Base-by-base conservation (phyloP, 805 yeast genomes). In the Metschnikowia corniflorae region DNA sequence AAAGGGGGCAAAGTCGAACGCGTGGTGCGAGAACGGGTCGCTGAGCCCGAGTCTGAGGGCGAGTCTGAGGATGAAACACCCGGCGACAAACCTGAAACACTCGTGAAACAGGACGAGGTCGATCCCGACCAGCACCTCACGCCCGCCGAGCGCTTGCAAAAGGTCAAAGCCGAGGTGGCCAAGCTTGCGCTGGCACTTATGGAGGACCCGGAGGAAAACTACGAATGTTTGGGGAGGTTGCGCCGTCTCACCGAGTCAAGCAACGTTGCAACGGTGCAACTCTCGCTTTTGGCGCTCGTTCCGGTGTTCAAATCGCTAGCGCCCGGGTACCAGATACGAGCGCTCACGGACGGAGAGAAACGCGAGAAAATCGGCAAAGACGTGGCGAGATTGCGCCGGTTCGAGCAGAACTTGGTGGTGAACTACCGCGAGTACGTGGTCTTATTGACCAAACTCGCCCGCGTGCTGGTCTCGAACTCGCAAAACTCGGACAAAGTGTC, bases 151-250 rank as follows among this genome's bases (percentile, higher is more conserved):
- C 70, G 68, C 37, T 65, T 86, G 17, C 49, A 71, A 6, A 72
- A 75, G 39, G 66, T 84, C 27, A 85, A 88, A 52, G 97, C 88
- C 61, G 86, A 84, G 37, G 75, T 93, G 27, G 96, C 97, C 0
- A 78, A 75, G 14, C 59, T 82, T 32, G 96, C 95, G 1, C 84
- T 86, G 26, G 73, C 74, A 27, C 62, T 91, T 23, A 78, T 78
- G 51, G 95, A 88, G 55, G 86, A 86, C 40, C 96, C 97, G 6
- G 97, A 93, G 58, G 95, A 86, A 52, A 76, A 89, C 51, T 70
- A 82, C 6, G 55, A 74, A 10, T 67, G 78, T 19, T 65, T 89
- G 9, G 71, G 83, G 2, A 76, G 89, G 54, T 68, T 85, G 33
- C 65, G 85, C 35, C 77, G 73, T 48, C 82, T 84, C 87, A 70